phyloP scores from a whole-genome alignment of 257 asterid species.

The Vinca minor region DNA sequence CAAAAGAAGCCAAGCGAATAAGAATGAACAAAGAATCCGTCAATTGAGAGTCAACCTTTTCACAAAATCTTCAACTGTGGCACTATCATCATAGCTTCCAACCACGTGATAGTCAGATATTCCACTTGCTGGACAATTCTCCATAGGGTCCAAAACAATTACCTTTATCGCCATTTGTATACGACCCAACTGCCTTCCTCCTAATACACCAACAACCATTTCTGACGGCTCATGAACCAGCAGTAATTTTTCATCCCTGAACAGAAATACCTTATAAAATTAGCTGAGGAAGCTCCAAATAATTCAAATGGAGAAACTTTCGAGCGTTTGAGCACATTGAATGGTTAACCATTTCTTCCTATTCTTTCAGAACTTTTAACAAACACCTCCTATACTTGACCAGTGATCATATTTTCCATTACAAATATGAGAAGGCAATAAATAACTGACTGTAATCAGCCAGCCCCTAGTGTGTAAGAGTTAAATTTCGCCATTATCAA shows the following conservation, averaged over 20 bases:
- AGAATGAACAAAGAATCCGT: background rate
- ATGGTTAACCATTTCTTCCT: background rate
- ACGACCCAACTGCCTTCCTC: constrained; percentile 98
- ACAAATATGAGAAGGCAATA: background rate
- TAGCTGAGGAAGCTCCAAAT: background rate
- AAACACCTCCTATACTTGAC: background rate
- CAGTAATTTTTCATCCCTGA: constrained; percentile 6
- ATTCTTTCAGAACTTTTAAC: background rate
- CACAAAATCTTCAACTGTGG: constrained; percentile 78
- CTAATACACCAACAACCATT: constrained; percentile 85
- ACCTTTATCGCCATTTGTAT: constrained; percentile 87
- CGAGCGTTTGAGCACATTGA: background rate
- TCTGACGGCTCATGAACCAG: constrained; percentile 65
- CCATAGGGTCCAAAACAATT: constrained; percentile 66
- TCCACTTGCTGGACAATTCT: constrained; percentile 83
- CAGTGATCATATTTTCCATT: background rate
- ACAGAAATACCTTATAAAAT: background rate
- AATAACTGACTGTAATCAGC: background rate
- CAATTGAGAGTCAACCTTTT: constrained; percentile 47
- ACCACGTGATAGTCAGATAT: constrained; percentile 66
- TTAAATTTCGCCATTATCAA: background rate
- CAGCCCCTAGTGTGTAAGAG: background rate
- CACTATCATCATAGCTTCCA: constrained; percentile 77
- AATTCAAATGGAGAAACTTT: background rate
- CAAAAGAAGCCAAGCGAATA: background rate